Base-by-base conservation (phyloP, 805 yeast genomes). In the Metschnikowia arizonensis region DNA sequence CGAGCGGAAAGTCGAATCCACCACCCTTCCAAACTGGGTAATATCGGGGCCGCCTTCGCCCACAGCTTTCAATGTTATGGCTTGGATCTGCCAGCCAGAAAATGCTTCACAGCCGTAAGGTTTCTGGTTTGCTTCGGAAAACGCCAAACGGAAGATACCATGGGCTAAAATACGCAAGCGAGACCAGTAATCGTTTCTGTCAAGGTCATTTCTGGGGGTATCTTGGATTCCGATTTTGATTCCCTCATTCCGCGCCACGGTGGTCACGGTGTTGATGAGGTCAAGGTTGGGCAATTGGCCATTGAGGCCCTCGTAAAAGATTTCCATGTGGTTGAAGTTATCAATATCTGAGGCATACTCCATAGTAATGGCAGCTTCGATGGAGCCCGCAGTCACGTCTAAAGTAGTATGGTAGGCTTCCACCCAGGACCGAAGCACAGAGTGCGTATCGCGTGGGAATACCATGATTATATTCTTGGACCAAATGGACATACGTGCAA, bases 221-320 rank as follows among this genome's bases (percentile, higher is more conserved):
- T 78, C 75, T 53, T 89, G 95, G 34, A 91, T 64, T 12, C 86
- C 74, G 4, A 83, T 77, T 36, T 74, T 75, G 54, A 90, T 73
- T 10, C 83, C 83, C 65, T 90, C 97, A 57, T 87, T 88, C 49
- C 80, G 79, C 4, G 85, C 74, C 28, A 88, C 75, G 37, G 77
- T 69, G n/a, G 82, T 82, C 3, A 87, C 95, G 23, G 89, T 78
- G 60, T 93, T 93, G 38, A 93, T 68, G 45, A 93, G 67, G 66
- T 93, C 99, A 56, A 93, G 73, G 61, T 93, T 93, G 12, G 99
- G 99, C 52, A 90, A 73, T 64, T 89, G 97, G 17, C 99, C 99
- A 59, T 93, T 93, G 47, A 90, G 72, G 0, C 99, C 99, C 49
- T 85, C 88, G 61, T 88, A 91, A 39, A 69, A 72, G 35, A 93